Conservation (phyloP, 352 stramenopile genomes). For the Phytopythium boreale region DNA sequence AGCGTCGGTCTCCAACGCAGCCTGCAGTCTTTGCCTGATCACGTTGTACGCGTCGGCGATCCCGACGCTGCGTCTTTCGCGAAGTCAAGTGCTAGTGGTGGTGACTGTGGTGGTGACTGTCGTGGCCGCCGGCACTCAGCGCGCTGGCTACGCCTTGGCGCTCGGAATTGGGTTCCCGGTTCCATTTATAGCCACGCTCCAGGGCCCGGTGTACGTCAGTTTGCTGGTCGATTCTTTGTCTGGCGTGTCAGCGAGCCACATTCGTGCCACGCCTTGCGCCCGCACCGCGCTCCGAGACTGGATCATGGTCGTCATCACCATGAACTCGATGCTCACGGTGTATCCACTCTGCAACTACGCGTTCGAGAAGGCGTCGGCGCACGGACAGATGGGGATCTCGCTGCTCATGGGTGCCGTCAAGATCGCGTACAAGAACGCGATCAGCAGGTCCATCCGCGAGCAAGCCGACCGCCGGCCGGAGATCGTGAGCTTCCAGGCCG, state of each 20-base stretch:
- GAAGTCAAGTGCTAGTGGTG: background rate
- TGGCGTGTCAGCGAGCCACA: background rate
- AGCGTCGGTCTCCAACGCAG: background rate
- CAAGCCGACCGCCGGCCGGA: conserved; percentile 14
- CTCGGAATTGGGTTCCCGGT: background rate
- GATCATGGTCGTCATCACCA: background rate
- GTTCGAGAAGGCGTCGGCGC: background rate
- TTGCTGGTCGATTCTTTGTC: background rate
- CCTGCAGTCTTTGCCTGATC: background rate
- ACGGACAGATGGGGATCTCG: background rate
- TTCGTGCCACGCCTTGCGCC: background rate
- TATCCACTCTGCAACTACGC: conserved; percentile 1
- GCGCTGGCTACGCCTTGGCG: background rate
- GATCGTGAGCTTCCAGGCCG: conserved; percentile 16
- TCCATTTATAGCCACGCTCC: background rate
- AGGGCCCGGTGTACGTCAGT: background rate
- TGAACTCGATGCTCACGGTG: background rate
- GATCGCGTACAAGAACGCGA: background rate
- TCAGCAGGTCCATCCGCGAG: background rate
- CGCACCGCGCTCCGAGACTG: background rate
- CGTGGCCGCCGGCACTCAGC: background rate
- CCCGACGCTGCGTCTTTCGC: background rate
- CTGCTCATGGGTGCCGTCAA: background rate
- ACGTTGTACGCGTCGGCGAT: background rate
- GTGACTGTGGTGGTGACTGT: too few relatives aligned